Conservation (phyloP, 202 grass and related monocot species). For the Thinopyrum obtusiflorum region DNA sequence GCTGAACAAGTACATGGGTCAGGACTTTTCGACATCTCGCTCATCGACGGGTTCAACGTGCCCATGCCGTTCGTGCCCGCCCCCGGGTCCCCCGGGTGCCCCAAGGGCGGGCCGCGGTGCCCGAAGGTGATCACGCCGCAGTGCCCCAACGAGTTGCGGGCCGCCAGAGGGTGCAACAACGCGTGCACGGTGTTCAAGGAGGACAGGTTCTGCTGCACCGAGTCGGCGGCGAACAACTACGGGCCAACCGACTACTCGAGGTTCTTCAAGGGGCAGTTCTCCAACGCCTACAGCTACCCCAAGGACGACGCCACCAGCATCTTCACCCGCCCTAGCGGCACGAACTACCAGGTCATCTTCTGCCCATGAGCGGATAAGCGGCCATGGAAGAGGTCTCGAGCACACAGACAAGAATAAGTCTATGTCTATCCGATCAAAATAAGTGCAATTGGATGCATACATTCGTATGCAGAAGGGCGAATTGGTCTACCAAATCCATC, state of each 20-base stretch:
- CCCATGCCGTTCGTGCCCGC: conserved; percentile 48
- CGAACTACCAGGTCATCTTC: conserved; percentile 47
- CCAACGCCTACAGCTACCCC: conserved; percentile 50
- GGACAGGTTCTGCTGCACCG: conserved; percentile 52
- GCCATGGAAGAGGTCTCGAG: neutral
- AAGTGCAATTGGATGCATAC: neutral
- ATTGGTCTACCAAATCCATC: no score
- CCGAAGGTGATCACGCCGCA: conserved; percentile 16
- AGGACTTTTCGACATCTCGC: conserved; percentile 54
- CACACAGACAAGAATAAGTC: no score
- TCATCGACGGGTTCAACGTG: conserved; percentile 52
- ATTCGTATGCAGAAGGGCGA: neutral
- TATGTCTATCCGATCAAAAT: no score
- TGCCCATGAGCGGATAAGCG: conserved; percentile 29
- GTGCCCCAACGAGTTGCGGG: conserved; percentile 36
- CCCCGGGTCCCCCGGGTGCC: conserved; percentile 10
- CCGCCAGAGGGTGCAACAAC: conserved; percentile 40
- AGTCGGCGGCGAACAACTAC: neutral
- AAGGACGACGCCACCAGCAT: conserved; percentile 25
- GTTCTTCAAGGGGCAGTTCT: conserved; percentile 51
- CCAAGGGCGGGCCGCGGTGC: conserved; percentile 36
- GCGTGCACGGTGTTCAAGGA: conserved; percentile 42
- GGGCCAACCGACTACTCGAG: conserved; percentile 32
- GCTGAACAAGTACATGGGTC: conserved; percentile 9
- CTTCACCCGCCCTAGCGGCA: conserved; percentile 34